These are phyloP conservation scores for Astragalus glycyphyllos DNA, from an alignment of 306 rosid genomes.

Conservation along the genomic window DNA sequence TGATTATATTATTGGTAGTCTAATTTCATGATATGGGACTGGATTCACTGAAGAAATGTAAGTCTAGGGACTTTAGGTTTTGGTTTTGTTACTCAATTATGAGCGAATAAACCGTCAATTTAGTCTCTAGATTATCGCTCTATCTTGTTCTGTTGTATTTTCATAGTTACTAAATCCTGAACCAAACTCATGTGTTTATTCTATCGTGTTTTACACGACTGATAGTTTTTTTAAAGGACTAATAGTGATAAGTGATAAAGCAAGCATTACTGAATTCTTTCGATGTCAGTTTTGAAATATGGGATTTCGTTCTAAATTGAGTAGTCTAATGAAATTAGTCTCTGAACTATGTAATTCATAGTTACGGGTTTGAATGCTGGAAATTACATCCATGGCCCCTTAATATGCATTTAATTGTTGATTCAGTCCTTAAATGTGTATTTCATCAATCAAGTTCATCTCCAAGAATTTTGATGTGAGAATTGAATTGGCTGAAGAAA, in stretches of 20 bases:
- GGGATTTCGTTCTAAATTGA: no score
- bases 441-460: neutral
- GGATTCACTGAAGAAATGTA: neutral
- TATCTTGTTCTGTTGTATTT: neutral
- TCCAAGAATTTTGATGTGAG: neutral
- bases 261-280: neutral
- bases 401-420: neutral
- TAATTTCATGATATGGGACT: neutral
- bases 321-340: no score
- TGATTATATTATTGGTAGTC: neutral
- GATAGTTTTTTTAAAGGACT: no score
- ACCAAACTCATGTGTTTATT: neutral
- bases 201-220: no score
- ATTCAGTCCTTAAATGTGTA: neutral
- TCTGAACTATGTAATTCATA: no score
- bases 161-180: neutral
- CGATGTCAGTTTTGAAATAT: no score
- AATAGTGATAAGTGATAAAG: neutral
- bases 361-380: neutral
- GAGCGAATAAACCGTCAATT: no score
- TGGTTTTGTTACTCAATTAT: no score
- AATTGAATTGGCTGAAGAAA: neutral
- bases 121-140: neutral
- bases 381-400: neutral
- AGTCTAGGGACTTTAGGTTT: neutral